These are phyloP conservation scores for Backusella australiensis DNA, from an alignment of 192 early-diverging fungal species.

Conservation along the genomic window DNA sequence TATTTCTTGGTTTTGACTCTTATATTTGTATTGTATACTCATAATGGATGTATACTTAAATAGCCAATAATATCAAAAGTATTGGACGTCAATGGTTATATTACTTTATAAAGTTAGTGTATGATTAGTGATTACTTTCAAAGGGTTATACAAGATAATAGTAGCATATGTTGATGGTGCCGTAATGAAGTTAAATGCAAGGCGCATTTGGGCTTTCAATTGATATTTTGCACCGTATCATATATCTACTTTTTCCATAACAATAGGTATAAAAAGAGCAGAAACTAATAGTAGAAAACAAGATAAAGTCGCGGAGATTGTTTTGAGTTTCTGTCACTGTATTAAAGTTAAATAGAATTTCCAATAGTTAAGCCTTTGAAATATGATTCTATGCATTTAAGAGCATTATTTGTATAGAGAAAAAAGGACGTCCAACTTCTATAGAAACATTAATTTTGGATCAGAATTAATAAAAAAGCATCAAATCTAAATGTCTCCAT, in stretches of 20 bases:
- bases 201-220: background rate
- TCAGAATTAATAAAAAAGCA: no score
- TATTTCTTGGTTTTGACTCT: background rate
- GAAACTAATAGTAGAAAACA: background rate
- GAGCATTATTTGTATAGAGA: background rate
- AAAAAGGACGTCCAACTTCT: no score
- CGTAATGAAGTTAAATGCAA: background rate
- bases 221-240: background rate
- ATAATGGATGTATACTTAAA: background rate
- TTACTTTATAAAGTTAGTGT: background rate
- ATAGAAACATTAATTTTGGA: no score
- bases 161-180: background rate
- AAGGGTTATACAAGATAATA: background rate
- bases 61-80: background rate
- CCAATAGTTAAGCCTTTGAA: background rate
- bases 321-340: no score
- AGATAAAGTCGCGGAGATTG: background rate
- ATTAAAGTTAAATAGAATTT: no score
- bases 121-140: background rate
- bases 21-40: background rate
- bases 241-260: no score
- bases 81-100: background rate
- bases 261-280: background rate
- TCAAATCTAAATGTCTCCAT: no score
- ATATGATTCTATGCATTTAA: background rate